These are phyloP conservation scores for Panicum hallii DNA, from an alignment of 202 grass and related monocot genomes.

Conservation along the genomic window DNA sequence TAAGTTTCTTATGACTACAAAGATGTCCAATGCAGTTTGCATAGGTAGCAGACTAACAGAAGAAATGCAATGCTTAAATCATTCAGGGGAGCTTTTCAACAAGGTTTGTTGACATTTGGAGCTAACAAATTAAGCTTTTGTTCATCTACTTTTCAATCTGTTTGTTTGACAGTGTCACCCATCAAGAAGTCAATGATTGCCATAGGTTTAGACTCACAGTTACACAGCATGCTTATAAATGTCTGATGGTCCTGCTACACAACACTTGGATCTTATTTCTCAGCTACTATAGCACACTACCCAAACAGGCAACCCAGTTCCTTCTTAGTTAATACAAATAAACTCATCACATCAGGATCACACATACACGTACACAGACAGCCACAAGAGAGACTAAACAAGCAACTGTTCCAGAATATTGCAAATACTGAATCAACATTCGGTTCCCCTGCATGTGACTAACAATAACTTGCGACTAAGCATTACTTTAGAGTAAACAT, in stretches of 20 bases:
- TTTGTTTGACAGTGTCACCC: not conserved
- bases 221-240: not conserved
- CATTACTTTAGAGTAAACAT: not conserved
- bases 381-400: not conserved
- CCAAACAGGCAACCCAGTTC: not conserved
- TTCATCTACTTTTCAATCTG: not conserved
- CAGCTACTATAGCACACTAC: conserved; percentile 2
- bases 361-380: not conserved
- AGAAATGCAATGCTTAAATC: not conserved
- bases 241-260: not conserved
- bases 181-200: not conserved
- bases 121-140: not conserved
- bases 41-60: not conserved
- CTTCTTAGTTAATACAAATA: not conserved
- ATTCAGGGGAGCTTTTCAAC: not conserved
- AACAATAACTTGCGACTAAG: not conserved
- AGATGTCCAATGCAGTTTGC: not conserved
- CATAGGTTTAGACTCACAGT: not conserved
- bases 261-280: not conserved
- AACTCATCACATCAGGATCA: not conserved
- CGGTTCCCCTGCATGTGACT: not conserved
- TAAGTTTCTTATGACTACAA: not conserved
- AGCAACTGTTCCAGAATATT: not conserved
- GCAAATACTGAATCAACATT: not conserved
- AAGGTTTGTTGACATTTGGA: not conserved